Percentiles rank a stretch among this genome's conserved stretches.
These are phyloP conservation scores for Aureobasidium leucospermi DNA, from an alignment of 2,329 filamentous ascomycete species.

Conservation along the genomic window DNA sequence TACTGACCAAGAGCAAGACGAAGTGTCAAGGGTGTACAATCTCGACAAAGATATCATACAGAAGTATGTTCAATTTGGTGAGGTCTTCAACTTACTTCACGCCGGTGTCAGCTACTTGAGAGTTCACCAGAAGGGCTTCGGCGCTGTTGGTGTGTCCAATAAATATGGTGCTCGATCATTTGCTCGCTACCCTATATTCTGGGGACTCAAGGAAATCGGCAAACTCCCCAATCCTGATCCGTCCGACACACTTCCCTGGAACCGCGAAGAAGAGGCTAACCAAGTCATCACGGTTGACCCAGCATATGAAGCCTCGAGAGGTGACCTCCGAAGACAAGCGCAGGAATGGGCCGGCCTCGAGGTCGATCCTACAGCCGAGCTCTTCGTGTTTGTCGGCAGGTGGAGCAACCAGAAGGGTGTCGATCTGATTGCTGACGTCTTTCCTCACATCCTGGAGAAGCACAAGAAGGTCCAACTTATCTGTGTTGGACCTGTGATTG, in stretches of 20 bases:
- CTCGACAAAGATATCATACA: conserved; percentile 50
- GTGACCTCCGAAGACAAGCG: conserved; percentile 51
- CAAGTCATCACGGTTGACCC: conserved; percentile 48
- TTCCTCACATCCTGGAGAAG: conserved; percentile 55
- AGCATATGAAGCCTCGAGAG: conserved; percentile 47
- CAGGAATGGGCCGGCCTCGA: conserved; percentile 61
- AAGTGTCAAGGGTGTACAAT: conserved; percentile 60
- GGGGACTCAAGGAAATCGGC: conserved; percentile 56
- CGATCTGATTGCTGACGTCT: conserved; percentile 62
- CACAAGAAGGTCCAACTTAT: conserved; percentile 55
- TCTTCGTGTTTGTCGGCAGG: conserved; percentile 61
- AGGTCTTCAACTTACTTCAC: conserved; percentile 61
- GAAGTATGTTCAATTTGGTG: conserved; percentile 60
- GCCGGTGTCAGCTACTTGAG: conserved; percentile 58
- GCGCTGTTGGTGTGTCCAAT: conserved; percentile 59
- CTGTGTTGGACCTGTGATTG: conserved; percentile 57
- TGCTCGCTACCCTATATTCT: conserved; percentile 62
- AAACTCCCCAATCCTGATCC: conserved; percentile 60
- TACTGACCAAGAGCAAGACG: conserved; percentile 51
- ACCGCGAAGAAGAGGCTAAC: conserved; percentile 44
- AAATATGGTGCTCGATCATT: conserved; percentile 64
- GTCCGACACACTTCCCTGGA: conserved; percentile 55
- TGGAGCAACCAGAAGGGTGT: conserved; percentile 65
- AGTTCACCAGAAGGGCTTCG: conserved; percentile 60
- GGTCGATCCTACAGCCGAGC: conserved; percentile 53